Evolutionary conservation across 2,329 filamentous ascomycete species (phyloP), one percentile per base, ranked within the genome.

Genomic region (Fusarium sublunatum): DNA sequence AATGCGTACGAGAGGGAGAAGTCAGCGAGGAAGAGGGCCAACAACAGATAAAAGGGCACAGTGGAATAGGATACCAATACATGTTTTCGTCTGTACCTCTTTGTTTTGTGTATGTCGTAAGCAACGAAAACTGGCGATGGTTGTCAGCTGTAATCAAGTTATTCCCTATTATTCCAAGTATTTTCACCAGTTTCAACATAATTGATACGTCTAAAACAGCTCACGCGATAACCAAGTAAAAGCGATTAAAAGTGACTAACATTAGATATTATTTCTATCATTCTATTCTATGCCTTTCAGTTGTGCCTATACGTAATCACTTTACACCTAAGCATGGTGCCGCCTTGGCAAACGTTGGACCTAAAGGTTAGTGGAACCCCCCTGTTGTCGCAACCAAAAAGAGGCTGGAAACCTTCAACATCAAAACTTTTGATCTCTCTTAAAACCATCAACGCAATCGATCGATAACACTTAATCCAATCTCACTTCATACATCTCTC

Each of bases 1-100:
- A 98, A 98, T 78, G 86, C 85, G 44, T 98, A 98, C 83, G 93
- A 96, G 79, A 85, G 90, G 71, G 92, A 96, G 83, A 95, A 88
- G 83, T 84, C 86, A 75, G 83, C 83, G 74, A 85, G 93, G 76
- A 92, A 92, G 77, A 82, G 83, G 75, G 84, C 85, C 50, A 86
- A 83, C 74, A 85, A 76, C 62, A 75, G 73, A 70, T 76, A 71
- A 67, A 70, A 44, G 52, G 57, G 25, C 44, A 53, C 38, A 36
- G 39, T 38, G 49, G 47, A 36, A 49, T 61, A 67, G 51, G 58
- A 67, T 70, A 66, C 59, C 67, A 72, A 58, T 36, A 56, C 31
- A 62, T 57, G 25, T 50, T 58, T 63, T 59, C 47, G 39, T 61
- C 45, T 67, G 38, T 52, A 39, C 34, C 39, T 47, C 31, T 4